Conservation (phyloP, 1,284 basidiomycete genomes). For the Fomitopsis schrenkii region DNA sequence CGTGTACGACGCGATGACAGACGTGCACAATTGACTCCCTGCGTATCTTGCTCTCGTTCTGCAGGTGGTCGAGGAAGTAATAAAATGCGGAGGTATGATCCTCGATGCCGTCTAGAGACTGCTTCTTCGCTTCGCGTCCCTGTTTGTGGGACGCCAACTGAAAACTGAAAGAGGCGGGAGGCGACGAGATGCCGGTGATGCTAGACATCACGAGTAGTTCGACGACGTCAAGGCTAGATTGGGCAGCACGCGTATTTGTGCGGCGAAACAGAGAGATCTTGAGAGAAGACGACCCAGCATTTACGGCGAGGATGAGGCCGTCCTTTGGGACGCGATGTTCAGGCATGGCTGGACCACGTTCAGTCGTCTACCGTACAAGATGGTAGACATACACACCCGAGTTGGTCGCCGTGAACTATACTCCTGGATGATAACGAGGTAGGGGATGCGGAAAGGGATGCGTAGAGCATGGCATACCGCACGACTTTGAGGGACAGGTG, state of each 20-base stretch:
- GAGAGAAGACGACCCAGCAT: slow-evolving; percentile 74
- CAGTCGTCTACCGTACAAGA: not conserved
- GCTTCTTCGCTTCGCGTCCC: slow-evolving; percentile 31
- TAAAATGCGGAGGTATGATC: slow-evolving; percentile 64
- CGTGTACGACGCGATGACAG: slow-evolving; percentile 81
- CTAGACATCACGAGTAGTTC: slow-evolving; percentile 45
- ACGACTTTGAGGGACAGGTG: not conserved
- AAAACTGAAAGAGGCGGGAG: slow-evolving; percentile 49
- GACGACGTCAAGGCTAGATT: slow-evolving; percentile 31
- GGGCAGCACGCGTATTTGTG: slow-evolving; percentile 1
- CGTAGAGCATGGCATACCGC: not conserved
- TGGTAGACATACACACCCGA: not conserved
- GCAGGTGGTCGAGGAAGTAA: slow-evolving; percentile 53
- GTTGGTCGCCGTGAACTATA: too few species aligned
- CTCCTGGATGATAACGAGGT: too few species aligned
- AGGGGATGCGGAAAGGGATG: too few species aligned
- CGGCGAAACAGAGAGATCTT: slow-evolving; percentile 62
- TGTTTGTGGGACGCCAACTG: slow-evolving; percentile 23
- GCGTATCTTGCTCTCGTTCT: slow-evolving; percentile 40
- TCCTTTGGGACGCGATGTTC: slow-evolving; percentile 8
- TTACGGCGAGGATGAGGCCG: slow-evolving; percentile 54
- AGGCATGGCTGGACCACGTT: slow-evolving; percentile 3
- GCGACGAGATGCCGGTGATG: slow-evolving; percentile 53
- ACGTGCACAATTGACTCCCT: slow-evolving; percentile 45
- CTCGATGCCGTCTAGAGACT: slow-evolving; percentile 34